Base-by-base conservation (phyloP, 768 basidiomycete species). In the Leucocoprinus birnbaumii region DNA sequence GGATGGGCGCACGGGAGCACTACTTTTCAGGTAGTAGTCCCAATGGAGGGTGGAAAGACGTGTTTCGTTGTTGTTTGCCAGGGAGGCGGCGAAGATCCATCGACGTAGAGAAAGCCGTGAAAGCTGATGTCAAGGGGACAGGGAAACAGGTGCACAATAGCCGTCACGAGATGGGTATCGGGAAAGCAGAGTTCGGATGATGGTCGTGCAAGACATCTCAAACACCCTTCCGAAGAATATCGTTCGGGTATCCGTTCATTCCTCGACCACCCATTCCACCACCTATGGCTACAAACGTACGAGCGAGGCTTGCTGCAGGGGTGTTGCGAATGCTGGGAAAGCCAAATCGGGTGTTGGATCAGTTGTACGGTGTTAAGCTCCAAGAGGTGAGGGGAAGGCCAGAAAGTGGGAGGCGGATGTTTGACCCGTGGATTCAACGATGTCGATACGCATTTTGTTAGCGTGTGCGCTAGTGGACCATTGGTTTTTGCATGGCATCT, bases 371-470 rank as follows among this genome's bases (percentile, higher is more conserved):
- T 2, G 74, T 78, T 38, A 73, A 73, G 60, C 62, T 76, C 42
- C 62, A 58, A 34, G 73, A 77, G 48, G 75, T 79, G 7, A 65
- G 74, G 6, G 77, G 78, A 2, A 66, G 75, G 21, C 71, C 73
- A 14, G 79, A 80, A 57, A 71, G 70, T n/a, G 67, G 70, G 35
- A 61, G 76, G 51, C 67, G 76, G 57, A 74, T 80, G 79, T 70
- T 79, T 72, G 70, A 89, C 76, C 64, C 86, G 64, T 71, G 81
- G 84, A 70, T 76, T 66, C 71, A 86, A 76, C 65, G 86, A 71
- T 69, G 72, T 72, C 60, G 69, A 75, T 73, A 78, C 80, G 84
- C 78, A 3, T 76, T 85, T 58, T 74, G 87, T 40, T 80, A 74
- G 68, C 77, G 21, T 60, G 86, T 56, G 59, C 83, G 50, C 63